Evolutionary conservation across 768 basidiomycete species (phyloP), one percentile per base, ranked within the genome.

Genomic region (Inosperma sp.): DNA sequence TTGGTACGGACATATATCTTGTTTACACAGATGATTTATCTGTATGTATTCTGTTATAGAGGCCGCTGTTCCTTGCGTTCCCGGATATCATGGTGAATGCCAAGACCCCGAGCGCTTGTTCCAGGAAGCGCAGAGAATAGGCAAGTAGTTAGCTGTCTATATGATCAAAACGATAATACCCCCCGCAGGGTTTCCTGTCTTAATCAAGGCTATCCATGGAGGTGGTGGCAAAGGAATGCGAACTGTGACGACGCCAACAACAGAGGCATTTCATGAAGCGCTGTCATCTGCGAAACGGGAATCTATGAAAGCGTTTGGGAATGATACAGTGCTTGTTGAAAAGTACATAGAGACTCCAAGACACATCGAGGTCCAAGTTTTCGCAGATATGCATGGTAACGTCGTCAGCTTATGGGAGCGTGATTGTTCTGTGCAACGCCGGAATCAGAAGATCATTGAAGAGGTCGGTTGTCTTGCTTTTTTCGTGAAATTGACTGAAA

Each of bases 141-240:
- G 86, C 81, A 53, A 35, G 29, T 30, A 12, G 35, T 13, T 19
- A n/a, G 16, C 16, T 12, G 3, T 22, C 29, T 30, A 8, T 4
- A 41, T 7, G 26, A 6, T 46, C 22, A 37, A 26, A 26, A 14
- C n/a, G 7, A 22, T 34, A n/a, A 52, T 45, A 21, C 48, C 19
- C 35, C 30, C 10, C 21, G 8, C 27, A 86, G 86, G 88, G 9
- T 95, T 89, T 62, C 93, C 93, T 22, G 88, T 95, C 2, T 73
- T 97, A 23, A 96, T 97, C 68, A 97, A 97, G 63, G 94, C 93
- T n/a, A 86, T 93, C 39, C 87, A 94, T 57, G 93, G 94, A 21
- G 94, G 93, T 14, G 93, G 93, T 5, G 94, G 93, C 1, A 96
- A 96, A 65, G 93, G 93, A 35, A 96, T 96, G 93, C 84, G 92